Percentiles rank a stretch among this genome's conserved stretches.
Evolutionary conservation across 1,139 yeast species (phyloP).

Genomic region (Lodderomyces elongisporus): DNA sequence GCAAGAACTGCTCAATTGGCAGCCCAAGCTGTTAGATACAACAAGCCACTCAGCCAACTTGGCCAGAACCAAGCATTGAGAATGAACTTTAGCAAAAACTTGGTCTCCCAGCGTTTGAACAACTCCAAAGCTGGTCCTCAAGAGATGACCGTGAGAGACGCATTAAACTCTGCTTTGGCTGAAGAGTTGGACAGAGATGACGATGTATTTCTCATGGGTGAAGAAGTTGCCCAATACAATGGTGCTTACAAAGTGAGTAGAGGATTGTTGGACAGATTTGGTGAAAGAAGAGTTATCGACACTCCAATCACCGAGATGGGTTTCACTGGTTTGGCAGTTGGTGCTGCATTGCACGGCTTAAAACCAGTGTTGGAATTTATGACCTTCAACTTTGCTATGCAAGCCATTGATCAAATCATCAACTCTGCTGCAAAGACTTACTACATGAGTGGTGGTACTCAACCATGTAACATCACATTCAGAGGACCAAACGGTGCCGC

Average conservation of each 20-base stretch:
- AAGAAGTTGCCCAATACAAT: slow-evolving; percentile 97
- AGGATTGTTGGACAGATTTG: slow-evolving; percentile 93
- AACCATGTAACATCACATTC: slow-evolving; percentile 94
- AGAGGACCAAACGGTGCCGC: slow-evolving; percentile 99
- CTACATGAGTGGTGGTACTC: slow-evolving; percentile 99
- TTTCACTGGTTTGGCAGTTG: slow-evolving; percentile 94
- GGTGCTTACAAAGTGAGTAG: slow-evolving; percentile 98
- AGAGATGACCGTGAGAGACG: slow-evolving; percentile 93
- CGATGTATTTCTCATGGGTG: slow-evolving; percentile 93
- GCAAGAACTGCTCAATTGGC: slow-evolving; percentile 48
- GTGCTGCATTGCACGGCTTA: slow-evolving; percentile 95
- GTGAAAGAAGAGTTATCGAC: slow-evolving; percentile 93
- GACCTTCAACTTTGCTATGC: slow-evolving; percentile 99
- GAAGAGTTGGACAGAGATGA: slow-evolving; percentile 98
- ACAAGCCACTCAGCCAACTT: slow-evolving; percentile 20
- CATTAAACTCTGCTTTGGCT: slow-evolving; percentile 88
- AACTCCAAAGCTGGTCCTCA: slow-evolving; percentile 51
- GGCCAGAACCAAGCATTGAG: slow-evolving; percentile 36
- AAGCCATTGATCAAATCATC: slow-evolving; percentile 95
- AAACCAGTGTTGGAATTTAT: slow-evolving; percentile 97
- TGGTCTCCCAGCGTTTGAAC: slow-evolving; percentile 29
- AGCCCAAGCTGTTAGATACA: slow-evolving; percentile 31
- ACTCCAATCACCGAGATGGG: slow-evolving; percentile 99
- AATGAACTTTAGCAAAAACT: slow-evolving; percentile 14
- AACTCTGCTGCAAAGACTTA: slow-evolving; percentile 98